Conservation (phyloP, 2,329 filamentous ascomycete species). For the Scedosporium dehoogii region DNA sequence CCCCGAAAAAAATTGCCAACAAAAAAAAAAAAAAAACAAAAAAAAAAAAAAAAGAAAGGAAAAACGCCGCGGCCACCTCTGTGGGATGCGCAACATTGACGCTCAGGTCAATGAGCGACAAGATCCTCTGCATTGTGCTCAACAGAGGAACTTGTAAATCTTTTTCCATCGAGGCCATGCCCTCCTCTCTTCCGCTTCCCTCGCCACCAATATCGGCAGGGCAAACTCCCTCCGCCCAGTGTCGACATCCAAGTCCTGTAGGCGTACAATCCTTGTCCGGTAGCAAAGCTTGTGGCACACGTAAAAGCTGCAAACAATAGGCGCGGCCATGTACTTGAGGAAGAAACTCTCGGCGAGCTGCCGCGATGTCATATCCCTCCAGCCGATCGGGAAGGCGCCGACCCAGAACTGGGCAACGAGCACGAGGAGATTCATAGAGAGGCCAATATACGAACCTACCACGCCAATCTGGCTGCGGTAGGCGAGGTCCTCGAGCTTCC, state of each 20-base stretch:
- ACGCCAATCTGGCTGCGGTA: conserved; percentile 74
- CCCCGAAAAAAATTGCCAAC: no score
- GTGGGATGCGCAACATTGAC: no score
- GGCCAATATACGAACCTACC: conserved; percentile 69
- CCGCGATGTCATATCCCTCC: conserved; percentile 28
- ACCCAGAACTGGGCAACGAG: conserved; percentile 83
- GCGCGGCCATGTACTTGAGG: conserved; percentile 58
- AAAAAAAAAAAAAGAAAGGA: no score
- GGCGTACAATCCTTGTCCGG: conserved; percentile 55
- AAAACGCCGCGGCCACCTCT: no score
- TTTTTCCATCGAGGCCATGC: conserved; percentile 70
- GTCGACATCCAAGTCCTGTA: conserved; percentile 72
- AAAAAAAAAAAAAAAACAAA: no score
- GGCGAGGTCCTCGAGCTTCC: conserved; percentile 65
- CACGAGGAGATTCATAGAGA: conserved; percentile 65
- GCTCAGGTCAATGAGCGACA: no score
- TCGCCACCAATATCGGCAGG: conserved; percentile 63
- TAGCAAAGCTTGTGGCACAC: conserved; percentile 66
- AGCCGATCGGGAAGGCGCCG: conserved; percentile 65
- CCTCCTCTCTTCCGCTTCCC: conserved; percentile 66
- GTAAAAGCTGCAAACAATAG: conserved; percentile 60
- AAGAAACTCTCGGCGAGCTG: conserved; percentile 60
- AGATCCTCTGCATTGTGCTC: not conserved
- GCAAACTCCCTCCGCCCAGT: conserved; percentile 83
- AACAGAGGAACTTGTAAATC: conserved; percentile 65